Evolutionary conservation across 257 asterid genomes (phyloP).

Genomic region (Fraxinus americana): DNA sequence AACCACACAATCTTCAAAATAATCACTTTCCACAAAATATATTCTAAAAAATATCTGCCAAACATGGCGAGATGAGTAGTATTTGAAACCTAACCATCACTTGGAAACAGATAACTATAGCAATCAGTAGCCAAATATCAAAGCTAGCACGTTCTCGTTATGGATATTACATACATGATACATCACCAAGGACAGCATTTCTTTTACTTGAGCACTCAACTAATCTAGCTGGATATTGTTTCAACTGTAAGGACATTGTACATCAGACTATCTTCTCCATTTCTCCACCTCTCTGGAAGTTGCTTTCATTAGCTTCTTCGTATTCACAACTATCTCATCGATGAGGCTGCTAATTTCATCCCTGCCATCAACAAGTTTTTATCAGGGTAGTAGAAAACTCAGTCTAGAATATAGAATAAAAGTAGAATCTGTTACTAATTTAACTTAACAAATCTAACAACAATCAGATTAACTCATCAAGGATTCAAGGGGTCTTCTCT

Average conservation of each 20-base stretch:
- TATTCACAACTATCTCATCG: slow-evolving; percentile 34
- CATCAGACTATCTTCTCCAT: slow-evolving; percentile 31
- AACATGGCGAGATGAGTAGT: no score
- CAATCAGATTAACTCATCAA: no score
- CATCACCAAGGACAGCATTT: not conserved
- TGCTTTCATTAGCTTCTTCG: slow-evolving; percentile 39
- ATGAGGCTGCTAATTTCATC: slow-evolving; percentile 36
- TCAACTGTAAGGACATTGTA: not conserved
- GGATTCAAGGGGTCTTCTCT: no score
- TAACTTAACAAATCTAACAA: no score
- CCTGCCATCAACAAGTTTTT: slow-evolving; percentile 21
- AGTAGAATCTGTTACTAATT: no score
- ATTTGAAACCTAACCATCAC: no score
- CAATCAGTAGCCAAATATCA: not conserved
- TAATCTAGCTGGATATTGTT: not conserved
- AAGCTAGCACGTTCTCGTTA: not conserved
- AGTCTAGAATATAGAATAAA: not conserved
- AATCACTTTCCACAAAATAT: no score
- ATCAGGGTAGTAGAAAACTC: not conserved
- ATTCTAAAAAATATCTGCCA: no score
- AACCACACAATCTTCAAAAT: no score
- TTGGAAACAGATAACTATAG: not conserved
- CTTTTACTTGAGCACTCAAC: not conserved
- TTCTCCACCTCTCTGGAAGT: slow-evolving; percentile 50
- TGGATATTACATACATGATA: not conserved